Percentiles rank a stretch among this genome's conserved stretches.
Evolutionary conservation across 192 early-diverging fungal species (phyloP).

Genomic region (Coemansia sp.): DNA sequence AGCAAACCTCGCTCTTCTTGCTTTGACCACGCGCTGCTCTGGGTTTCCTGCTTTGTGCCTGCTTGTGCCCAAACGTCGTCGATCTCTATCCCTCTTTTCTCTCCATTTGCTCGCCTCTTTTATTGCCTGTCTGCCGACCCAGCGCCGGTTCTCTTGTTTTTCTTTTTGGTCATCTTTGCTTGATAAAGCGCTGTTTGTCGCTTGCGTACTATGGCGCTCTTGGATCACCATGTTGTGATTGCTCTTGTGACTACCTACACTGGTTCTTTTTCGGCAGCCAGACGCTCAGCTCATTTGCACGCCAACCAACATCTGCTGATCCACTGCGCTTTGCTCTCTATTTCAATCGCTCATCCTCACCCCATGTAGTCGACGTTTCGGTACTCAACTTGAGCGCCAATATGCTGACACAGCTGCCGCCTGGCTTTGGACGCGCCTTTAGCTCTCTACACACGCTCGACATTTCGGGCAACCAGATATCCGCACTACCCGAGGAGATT

Average conservation of each 20-base stretch:
- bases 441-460: constrained; percentile 29
- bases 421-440: constrained; percentile 37
- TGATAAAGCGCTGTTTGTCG: neutral
- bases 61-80: constrained; percentile 2
- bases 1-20: neutral
- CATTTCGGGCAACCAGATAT: constrained; percentile 41
- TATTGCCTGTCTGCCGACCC: neutral
- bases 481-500: constrained; percentile 41
- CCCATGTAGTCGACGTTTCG: constrained; percentile 17
- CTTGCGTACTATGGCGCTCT: constrained; percentile 3
- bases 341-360: too few relatives aligned
- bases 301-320: neutral
- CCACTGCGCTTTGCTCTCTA: neutral
- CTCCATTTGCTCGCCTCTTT: neutral
- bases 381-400: constrained; percentile 43
- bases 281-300: neutral
- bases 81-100: neutral
- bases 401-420: constrained; percentile 32
- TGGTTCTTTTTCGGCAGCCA: neutral
- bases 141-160: neutral
- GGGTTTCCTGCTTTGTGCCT: constrained; percentile 4
- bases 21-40: constrained; percentile 2
- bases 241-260: neutral
- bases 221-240: neutral
- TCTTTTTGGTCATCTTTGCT: neutral